Evolutionary conservation across 2,329 filamentous ascomycete species (phyloP).

Genomic region (Botrytis deweyae): DNA sequence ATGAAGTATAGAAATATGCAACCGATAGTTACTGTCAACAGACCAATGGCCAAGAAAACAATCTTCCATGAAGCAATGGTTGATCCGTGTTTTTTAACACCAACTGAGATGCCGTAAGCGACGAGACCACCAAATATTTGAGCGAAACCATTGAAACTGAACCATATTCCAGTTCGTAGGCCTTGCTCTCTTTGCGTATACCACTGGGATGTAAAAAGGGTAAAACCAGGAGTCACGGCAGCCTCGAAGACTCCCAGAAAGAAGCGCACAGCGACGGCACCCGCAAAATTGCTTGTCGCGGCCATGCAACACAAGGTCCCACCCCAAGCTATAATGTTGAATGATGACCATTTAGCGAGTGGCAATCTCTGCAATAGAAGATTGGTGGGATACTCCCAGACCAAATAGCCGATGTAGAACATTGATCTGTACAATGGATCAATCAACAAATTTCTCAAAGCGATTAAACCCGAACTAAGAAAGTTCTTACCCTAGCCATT

Average conservation of each 20-base stretch:
- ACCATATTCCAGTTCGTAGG: constrained; percentile 63
- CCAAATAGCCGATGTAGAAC: constrained; percentile 46
- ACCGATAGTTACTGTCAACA: constrained; percentile 45
- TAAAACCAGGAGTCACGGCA: constrained; percentile 67
- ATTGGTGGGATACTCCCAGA: constrained; percentile 39
- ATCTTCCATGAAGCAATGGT: constrained; percentile 60
- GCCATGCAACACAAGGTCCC: constrained; percentile 61
- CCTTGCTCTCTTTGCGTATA: constrained; percentile 70
- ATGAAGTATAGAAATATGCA: constrained; percentile 46
- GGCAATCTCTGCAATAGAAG: constrained; percentile 52
- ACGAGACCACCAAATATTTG: constrained; percentile 63
- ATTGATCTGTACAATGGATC: constrained; percentile 32
- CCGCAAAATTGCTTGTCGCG: constrained; percentile 57
- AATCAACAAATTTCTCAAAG: background rate
- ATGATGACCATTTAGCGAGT: constrained; percentile 61
- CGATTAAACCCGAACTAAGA: background rate
- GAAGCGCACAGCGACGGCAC: constrained; percentile 64
- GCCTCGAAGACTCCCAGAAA: constrained; percentile 68
- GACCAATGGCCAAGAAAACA: constrained; percentile 49
- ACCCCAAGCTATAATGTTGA: constrained; percentile 63
- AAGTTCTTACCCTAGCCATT: constrained; percentile 46
- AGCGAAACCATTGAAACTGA: constrained; percentile 63
- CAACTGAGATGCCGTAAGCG: constrained; percentile 61
- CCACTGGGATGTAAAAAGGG: constrained; percentile 68
- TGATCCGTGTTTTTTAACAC: constrained; percentile 50